Conservation (phyloP, 495 filamentous ascomycete species). For the Melanomma pulvis-pyrius region DNA sequence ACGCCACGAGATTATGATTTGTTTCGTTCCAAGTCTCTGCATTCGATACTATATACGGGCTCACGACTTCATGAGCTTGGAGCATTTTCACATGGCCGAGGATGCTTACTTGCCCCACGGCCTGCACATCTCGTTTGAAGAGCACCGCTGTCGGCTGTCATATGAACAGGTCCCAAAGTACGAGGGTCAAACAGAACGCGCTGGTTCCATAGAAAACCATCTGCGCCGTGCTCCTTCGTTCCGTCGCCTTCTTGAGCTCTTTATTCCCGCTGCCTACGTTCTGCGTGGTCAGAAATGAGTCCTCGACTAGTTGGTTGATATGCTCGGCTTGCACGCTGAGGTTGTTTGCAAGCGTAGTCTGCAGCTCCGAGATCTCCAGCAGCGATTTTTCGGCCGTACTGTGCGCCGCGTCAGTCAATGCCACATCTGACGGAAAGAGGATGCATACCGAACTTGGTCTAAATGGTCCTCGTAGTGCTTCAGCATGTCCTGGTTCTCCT, state of each 20-base stretch:
- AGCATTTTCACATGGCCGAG: conserved; percentile 16
- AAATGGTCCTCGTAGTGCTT: conserved; percentile 88
- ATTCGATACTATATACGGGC: not conserved
- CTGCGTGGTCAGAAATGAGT: conserved; percentile 76
- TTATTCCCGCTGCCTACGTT: conserved; percentile 90
- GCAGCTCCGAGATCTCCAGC: conserved; percentile 88
- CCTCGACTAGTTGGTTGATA: conserved; percentile 84
- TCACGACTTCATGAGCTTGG: not conserved
- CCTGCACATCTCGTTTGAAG: not conserved
- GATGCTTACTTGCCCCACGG: not conserved
- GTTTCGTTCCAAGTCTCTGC: not conserved
- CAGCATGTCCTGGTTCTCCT: conserved; percentile 90
- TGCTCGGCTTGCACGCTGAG: conserved; percentile 81
- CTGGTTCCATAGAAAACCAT: conserved; percentile 87
- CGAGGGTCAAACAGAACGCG: conserved; percentile 75
- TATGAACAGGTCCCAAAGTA: conserved; percentile 94
- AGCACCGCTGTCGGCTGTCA: conserved; percentile 42
- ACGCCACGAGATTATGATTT: not conserved
- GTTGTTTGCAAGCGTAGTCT: conserved; percentile 83
- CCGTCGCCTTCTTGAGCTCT: conserved; percentile 82
- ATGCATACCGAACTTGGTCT: conserved; percentile 79
- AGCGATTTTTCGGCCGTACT: conserved; percentile 90
- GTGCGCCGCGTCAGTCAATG: conserved; percentile 7
- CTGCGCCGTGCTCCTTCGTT: conserved; percentile 79
- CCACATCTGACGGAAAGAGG: not conserved